phyloP scores from a whole-genome alignment of 176 grass and related monocot species.

The Leersia perrieri region DNA sequence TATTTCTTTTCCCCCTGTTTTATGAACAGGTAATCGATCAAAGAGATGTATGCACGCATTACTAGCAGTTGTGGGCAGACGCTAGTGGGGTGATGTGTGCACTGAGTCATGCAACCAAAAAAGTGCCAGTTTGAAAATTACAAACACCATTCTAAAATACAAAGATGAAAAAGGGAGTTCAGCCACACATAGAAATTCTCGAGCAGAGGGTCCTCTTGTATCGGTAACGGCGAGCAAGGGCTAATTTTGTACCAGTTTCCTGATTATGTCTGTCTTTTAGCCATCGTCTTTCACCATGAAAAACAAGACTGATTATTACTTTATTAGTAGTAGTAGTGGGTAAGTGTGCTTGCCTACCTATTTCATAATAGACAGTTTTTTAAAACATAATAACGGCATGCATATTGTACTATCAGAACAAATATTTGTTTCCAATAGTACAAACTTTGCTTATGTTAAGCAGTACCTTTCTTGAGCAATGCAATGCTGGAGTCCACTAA shows the following conservation, averaged over 20 bases:
- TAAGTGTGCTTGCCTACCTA: slow-evolving; percentile 13
- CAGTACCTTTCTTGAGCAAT: neutral
- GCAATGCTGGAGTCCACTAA: neutral
- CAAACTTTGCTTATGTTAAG: neutral
- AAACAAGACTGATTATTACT: neutral
- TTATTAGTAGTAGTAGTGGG: slow-evolving; percentile 39
- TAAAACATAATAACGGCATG: neutral
- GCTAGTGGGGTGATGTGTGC: neutral
- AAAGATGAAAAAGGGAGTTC: neutral
- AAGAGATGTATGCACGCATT: neutral
- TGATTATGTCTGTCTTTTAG: neutral
- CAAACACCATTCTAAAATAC: neutral
- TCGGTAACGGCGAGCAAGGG: slow-evolving; percentile 25
- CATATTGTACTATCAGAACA: neutral
- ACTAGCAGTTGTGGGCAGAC: neutral
- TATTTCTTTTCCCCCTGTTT: neutral
- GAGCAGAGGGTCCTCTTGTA: slow-evolving; percentile 24
- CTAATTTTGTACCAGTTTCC: slow-evolving; percentile 1
- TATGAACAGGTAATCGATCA: neutral
- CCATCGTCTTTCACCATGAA: neutral
- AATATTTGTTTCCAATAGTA: neutral
- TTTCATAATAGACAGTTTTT: neutral
- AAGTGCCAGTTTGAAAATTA: neutral
- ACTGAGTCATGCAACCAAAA: neutral
- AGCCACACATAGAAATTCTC: slow-evolving; percentile 13